Evolutionary conservation across 2,329 filamentous ascomycete species (phyloP).

Genomic region (Venturia carpophila): DNA sequence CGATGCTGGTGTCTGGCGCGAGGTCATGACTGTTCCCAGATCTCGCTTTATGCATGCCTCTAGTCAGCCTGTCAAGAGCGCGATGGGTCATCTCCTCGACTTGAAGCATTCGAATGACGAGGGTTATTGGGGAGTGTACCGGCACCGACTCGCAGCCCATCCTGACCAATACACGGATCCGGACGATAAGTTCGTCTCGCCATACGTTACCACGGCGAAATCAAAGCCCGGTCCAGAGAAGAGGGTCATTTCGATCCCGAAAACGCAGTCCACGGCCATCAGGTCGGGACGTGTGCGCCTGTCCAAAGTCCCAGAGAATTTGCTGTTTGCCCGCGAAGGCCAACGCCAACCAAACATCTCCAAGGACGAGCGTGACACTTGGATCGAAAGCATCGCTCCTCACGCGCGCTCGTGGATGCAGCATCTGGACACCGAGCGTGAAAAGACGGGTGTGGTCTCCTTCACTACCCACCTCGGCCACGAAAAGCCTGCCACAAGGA

Average conservation of each 20-base stretch:
- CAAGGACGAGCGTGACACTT: slow-evolving; percentile 2
- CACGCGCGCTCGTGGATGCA: slow-evolving; percentile 4
- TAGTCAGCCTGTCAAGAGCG: slow-evolving; percentile 3
- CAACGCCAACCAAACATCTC: background rate
- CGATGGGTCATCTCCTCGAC: background rate
- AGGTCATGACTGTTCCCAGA: slow-evolving; percentile 2
- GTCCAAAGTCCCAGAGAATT: background rate
- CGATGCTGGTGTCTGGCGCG: slow-evolving; percentile 9
- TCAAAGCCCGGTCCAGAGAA: slow-evolving; percentile 4
- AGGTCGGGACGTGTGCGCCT: slow-evolving; percentile 2
- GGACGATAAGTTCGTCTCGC: background rate
- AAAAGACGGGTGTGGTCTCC: background rate
- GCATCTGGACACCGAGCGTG: background rate
- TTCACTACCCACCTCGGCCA: slow-evolving; percentile 7
- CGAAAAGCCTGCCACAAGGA: slow-evolving; percentile 3
- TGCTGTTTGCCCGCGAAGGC: background rate
- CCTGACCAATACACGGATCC: slow-evolving; percentile 1
- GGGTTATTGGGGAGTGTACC: slow-evolving; percentile 5
- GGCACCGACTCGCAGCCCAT: background rate
- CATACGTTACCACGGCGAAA: slow-evolving; percentile 1
- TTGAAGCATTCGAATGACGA: slow-evolving; percentile 5
- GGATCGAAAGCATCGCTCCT: slow-evolving; percentile 5
- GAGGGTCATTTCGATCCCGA: background rate
- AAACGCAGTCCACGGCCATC: background rate
- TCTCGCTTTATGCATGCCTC: slow-evolving; percentile 11